Base-by-base conservation (phyloP, 805 yeast genomes). In the Debaryomyces tyrocola region DNA sequence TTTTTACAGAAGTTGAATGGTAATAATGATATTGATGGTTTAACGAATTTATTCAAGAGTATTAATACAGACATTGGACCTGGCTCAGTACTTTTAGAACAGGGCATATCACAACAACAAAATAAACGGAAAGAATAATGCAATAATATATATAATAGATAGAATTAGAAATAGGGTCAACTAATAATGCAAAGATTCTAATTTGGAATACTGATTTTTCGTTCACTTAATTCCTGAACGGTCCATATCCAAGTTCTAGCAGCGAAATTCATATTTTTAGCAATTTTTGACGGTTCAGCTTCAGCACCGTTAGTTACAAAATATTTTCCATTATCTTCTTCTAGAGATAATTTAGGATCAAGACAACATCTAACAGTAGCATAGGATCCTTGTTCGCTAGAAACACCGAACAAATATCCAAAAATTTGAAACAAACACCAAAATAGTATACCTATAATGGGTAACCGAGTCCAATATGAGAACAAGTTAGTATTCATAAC, bases 241-340 rank as follows among this genome's bases (percentile, higher is more conserved):
- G 92, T 84, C 95, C 95, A 87, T 11, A 83, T 80, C 91, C 95
- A 88, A 31, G 85, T 82, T 38, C 81, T 69, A 4, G 84, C 83
- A 0, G 87, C 87, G 53, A 78, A 80, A 45, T 81, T 80, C 62
- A 77, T 63, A 57, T 81, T 57, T 10, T 61, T 54, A 0, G 92
- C 88, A 3, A 85, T 72, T 20, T 61, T 57, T 37, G 90, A 82
- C 3, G 92, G 85, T 15, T 65, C 64, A 1, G 78, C 62, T 51
- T 78, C 80, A 2, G 63, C 61, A 1, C 91, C 94, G 34, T 76
- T 80, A 3, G 87, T 74, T 18, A 80, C 78, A 53, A 75, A 85
- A 56, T 83, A 86, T 54, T 82, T 80, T 1, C 96, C 96, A 56
- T 82, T 86, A 56, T 84, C 86, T 10, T 66, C 64, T n/a, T 74